Evolutionary conservation across 768 basidiomycete species (phyloP).

Genomic region (Podaxis sp.): DNA sequence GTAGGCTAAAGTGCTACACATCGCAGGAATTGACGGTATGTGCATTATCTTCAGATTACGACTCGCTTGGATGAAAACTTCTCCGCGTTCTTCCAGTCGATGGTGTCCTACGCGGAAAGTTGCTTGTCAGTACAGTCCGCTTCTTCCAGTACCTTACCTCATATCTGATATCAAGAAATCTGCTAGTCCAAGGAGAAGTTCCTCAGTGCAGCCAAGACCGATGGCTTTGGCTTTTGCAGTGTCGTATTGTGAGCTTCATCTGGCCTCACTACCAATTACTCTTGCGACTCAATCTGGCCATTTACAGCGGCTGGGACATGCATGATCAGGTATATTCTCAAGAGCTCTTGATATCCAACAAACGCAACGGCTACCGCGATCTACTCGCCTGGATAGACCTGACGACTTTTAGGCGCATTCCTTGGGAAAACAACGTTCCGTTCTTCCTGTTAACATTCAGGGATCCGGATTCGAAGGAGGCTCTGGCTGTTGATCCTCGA

Average conservation of each 20-base stretch:
- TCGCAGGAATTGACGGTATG: slow-evolving; percentile 62
- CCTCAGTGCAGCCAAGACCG: slow-evolving; percentile 70
- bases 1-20: slow-evolving; percentile 6
- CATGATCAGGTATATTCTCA: slow-evolving; percentile 83
- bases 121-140: slow-evolving; percentile 58
- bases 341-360: slow-evolving; percentile 90
- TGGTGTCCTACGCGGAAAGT: slow-evolving; percentile 93
- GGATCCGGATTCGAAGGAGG: slow-evolving; percentile 80
- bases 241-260: slow-evolving; percentile 73
- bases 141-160: background rate
- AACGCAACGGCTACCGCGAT: slow-evolving; percentile 90
- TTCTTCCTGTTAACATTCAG: slow-evolving; percentile 92
- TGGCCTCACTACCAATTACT: background rate
- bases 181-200: slow-evolving; percentile 89
- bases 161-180: slow-evolving; percentile 13
- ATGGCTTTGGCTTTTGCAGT: slow-evolving; percentile 92
- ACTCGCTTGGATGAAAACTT: background rate
- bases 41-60: background rate
- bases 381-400: slow-evolving; percentile 85
- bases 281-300: background rate
- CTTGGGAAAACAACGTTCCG: slow-evolving; percentile 89
- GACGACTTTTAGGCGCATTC: slow-evolving; percentile 82
- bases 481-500: slow-evolving; percentile 82
- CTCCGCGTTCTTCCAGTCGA: slow-evolving; percentile 58
- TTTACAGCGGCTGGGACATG: slow-evolving; percentile 82